phyloP scores from a whole-genome alignment of 352 stramenopile genomes.

The Globisporangium radiosum region DNA sequence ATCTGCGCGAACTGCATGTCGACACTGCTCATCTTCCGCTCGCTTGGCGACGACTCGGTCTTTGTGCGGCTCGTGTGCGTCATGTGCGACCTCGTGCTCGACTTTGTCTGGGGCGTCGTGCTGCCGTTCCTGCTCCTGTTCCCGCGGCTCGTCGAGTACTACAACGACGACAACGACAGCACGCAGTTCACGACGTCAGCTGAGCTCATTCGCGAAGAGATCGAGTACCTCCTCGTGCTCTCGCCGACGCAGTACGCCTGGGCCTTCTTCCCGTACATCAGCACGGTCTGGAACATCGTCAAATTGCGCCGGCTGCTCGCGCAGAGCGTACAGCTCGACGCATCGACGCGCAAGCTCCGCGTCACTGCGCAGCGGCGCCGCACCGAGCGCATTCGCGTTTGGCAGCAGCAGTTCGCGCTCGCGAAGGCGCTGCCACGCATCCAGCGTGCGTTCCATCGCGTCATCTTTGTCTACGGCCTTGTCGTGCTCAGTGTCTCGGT shows the following conservation, averaged over 20 bases:
- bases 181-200: not conserved
- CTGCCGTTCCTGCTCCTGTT: constrained; percentile 6
- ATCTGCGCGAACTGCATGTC: constrained; percentile 10
- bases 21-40: constrained; percentile 5
- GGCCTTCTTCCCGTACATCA: constrained; percentile 10
- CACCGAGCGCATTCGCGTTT: not conserved
- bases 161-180: not conserved
- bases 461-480: constrained; percentile 1
- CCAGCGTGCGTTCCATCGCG: constrained; percentile 4
- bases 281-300: constrained; percentile 9
- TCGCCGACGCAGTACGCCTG: constrained; percentile 1
- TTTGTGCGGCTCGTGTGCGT: constrained; percentile 7
- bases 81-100: constrained; percentile 9
- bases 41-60: constrained; percentile 5
- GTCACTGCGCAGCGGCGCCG: not conserved
- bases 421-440: constrained; percentile 1
- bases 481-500: constrained; percentile 4
- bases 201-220: constrained; percentile 9
- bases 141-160: constrained; percentile 8
- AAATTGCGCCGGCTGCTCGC: constrained; percentile 3
- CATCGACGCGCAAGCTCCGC: constrained; percentile 1
- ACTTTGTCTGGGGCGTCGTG: constrained; percentile 12
- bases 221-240: constrained; percentile 9
- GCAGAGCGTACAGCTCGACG: not conserved
- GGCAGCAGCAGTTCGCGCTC: constrained; percentile 3